Evolutionary conservation across 345 rosid genomes (phyloP), one percentile per base, ranked within the genome.

Genomic region (Laguncularia racemosa): DNA sequence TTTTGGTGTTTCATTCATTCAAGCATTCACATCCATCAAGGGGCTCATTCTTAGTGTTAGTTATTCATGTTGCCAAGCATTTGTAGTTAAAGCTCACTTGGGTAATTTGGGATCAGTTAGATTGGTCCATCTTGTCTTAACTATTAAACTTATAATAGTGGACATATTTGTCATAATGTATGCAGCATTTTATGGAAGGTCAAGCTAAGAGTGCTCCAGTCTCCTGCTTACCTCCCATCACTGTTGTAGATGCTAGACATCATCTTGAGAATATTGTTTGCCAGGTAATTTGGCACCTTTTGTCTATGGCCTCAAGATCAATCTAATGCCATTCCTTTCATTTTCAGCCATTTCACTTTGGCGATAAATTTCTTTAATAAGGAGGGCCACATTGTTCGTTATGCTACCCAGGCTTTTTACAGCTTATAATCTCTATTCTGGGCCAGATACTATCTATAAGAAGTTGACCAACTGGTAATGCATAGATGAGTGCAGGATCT

Each of bases 161-260:
- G 57, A 57, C 63, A 56, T 21, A 26, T 8, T 46, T 66, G 70
- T 40, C 53, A 49, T 70, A 55, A 61, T 64, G 70, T 44, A 46
- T 71, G 60, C 69, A 93, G 99, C 99, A 93, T 81, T 89, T 87
- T 64, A 87, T 93, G 97, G 99, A 93, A 76, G 99, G 97, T 67
- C 99, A 87, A 77, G 84, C 97, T 58, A 87, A 85, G 82, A 84
- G 78, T 69, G 75, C 87, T 49, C 99, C 97, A n/a, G 85, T 93
- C 70, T 82, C 96, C 66, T 81, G 96, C 59, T 70, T 93, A 71
- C 97, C 97, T 51, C 90, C 89, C 50, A 75, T 93, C 48, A 80
- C 90, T 17, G 67, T 93, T 57, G 57, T 77, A 66, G 84, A 87
- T 73, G 57, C 86, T 14, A 87, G 75, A 58, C 88, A 87, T 74